A percentile compares a stretch with the other conserved stretches of the same genome.
Evolutionary conservation across 2,329 filamentous ascomycete species (phyloP).

Genomic region (Cladophialophora carrionii): DNA sequence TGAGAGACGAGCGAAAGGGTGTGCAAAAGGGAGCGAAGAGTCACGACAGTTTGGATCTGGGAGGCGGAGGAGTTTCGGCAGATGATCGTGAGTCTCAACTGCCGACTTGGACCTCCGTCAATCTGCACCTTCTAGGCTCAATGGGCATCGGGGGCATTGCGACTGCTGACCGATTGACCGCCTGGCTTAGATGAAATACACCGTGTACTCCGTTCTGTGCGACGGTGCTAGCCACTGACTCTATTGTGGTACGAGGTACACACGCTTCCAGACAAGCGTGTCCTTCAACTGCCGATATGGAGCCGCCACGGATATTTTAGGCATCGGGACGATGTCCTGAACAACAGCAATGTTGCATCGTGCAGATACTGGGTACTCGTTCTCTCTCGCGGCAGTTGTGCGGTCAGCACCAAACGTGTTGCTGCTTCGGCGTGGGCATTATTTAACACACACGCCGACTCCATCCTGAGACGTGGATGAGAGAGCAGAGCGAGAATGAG

Average conservation of each 20-base stretch:
- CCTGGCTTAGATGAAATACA: not conserved
- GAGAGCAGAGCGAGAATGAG: not conserved
- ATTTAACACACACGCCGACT: not conserved
- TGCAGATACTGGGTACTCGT: not conserved
- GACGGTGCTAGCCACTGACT: not conserved
- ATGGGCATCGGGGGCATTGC: not conserved
- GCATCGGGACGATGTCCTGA: conserved; percentile 1
- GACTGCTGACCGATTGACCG: not conserved
- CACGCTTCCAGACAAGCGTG: not conserved
- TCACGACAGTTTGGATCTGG: not conserved
- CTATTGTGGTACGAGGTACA: not conserved
- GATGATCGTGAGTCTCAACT: conserved; percentile 22
- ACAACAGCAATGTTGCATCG: not conserved
- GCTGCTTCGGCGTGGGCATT: not conserved
- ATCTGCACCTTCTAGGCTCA: conserved; percentile 1
- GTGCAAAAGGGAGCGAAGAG: not conserved
- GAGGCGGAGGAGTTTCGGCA: conserved; percentile 18
- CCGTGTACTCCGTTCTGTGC: too few species aligned
- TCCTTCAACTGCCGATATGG: conserved; percentile 22
- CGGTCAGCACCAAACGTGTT: conserved; percentile 7
- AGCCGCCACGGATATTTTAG: conserved; percentile 9
- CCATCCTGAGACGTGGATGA: not conserved
- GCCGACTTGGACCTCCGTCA: conserved; percentile 16
- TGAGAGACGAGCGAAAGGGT: not conserved
- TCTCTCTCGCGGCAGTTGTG: conserved; percentile 15